These are phyloP conservation scores for Penicilliopsis zonata DNA, from an alignment of 495 filamentous ascomycete genomes.

Conservation along the genomic window DNA sequence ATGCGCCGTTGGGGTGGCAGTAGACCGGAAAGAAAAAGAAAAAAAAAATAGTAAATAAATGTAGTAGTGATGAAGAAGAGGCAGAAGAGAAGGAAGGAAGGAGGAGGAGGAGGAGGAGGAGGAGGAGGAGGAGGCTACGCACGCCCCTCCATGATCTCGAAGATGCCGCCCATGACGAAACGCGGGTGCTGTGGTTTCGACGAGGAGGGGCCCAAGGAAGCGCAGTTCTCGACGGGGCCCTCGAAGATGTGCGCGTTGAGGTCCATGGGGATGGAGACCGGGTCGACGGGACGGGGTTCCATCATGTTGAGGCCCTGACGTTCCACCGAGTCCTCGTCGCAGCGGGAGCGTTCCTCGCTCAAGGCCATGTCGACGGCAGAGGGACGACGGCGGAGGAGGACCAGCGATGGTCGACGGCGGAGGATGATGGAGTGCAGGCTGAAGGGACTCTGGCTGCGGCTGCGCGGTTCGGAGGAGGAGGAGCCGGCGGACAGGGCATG, in stretches of 20 bases:
- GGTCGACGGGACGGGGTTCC: constrained; percentile 32
- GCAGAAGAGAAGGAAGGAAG: background rate
- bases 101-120: background rate
- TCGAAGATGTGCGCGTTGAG: constrained; percentile 8
- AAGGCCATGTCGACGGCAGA: constrained; percentile 32
- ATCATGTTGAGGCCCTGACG: constrained; percentile 30
- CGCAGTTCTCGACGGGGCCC: constrained; percentile 2
- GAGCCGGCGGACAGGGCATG: constrained; percentile 5
- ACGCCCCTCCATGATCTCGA: constrained; percentile 36
- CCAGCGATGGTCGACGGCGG: constrained; percentile 21
- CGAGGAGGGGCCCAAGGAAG: constrained; percentile 1
- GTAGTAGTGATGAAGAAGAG: constrained; percentile 1
- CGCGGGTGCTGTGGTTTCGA: constrained; percentile 14
- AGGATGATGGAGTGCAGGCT: constrained; percentile 19
- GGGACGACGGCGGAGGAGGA: constrained; percentile 26
- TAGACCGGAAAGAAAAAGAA: too few relatives aligned
- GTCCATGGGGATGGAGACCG: constrained; percentile 12
- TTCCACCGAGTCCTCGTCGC: constrained; percentile 24
- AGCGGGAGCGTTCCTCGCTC: constrained; percentile 28
- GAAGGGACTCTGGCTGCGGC: constrained; percentile 18
- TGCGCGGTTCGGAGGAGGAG: constrained; percentile 3
- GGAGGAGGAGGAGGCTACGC: constrained; percentile 10
- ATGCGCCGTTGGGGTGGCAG: too few relatives aligned
- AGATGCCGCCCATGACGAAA: constrained; percentile 35
- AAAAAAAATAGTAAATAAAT: too few relatives aligned